phyloP scores from a whole-genome alignment of 192 early-diverging fungal species.

The Rhizophagus prolifer region DNA sequence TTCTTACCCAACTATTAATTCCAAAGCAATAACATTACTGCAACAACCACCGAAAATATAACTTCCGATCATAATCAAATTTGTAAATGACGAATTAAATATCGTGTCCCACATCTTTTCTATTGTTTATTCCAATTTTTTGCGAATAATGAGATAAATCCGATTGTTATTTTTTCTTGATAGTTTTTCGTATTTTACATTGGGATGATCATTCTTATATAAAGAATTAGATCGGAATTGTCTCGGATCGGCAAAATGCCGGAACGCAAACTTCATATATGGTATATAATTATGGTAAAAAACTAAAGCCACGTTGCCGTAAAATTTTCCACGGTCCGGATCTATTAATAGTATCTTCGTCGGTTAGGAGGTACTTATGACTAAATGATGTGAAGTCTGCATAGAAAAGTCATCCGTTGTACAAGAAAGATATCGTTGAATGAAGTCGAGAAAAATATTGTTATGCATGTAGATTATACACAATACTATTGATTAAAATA shows the following conservation, averaged over 20 bases:
- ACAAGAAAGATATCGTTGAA: not conserved
- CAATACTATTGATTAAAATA: not conserved
- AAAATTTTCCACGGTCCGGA: no score
- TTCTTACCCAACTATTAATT: conserved; percentile 69
- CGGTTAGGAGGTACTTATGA: no score
- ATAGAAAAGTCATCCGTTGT: not conserved
- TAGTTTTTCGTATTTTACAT: not conserved
- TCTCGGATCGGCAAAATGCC: no score
- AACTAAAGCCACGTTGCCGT: no score
- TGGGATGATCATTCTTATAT: no score
- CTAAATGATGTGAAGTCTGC: not conserved
- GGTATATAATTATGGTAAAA: no score
- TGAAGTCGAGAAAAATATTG: not conserved
- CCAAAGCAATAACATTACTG: conserved; percentile 82
- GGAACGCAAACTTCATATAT: no score
- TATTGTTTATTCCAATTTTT: not conserved
- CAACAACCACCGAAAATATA: conserved; percentile 90
- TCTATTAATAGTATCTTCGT: no score
- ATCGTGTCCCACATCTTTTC: not conserved
- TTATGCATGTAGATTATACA: not conserved
- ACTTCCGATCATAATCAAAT: conserved; percentile 50
- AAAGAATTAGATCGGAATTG: no score
- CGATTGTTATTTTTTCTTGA: not conserved
- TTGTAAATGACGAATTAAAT: not conserved
- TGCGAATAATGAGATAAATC: not conserved